Percentiles rank a stretch among this genome's conserved stretches.
phyloP scores from a whole-genome alignment of 129 eudicot species.

The Lactuca sativa region DNA sequence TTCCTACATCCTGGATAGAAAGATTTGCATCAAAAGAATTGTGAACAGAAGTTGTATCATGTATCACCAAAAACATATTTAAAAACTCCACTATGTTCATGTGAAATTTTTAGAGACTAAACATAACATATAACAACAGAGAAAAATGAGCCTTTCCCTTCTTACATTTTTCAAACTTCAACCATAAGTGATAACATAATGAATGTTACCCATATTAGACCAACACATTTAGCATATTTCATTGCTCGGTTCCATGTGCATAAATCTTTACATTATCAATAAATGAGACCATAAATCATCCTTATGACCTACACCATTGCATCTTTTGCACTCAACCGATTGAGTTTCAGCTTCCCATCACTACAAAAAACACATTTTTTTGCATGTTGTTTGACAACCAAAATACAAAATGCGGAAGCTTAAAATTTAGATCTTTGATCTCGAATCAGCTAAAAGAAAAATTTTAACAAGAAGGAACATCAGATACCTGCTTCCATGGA shows the following conservation, averaged over 20 bases:
- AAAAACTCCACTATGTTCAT: conserved; percentile 4
- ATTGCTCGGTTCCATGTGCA: not conserved
- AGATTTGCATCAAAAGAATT: not conserved
- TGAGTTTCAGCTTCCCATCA: conserved; percentile 88
- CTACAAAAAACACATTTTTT: conserved; percentile 92
- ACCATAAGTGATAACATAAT: no score
- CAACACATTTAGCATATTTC: no score
- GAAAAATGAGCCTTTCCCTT: no score
- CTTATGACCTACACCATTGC: conserved; percentile 95
- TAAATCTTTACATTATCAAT: no score
- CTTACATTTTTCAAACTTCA: no score
- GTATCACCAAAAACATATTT: conserved; percentile 8
- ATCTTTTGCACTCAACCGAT: conserved; percentile 87
- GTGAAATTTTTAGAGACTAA: not conserved
- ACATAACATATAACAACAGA: not conserved
- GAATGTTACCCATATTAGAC: no score
- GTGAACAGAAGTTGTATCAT: conserved; percentile 11
- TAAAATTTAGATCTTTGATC: no score
- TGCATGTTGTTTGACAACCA: conserved; percentile 20
- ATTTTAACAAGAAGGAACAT: no score
- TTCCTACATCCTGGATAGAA: not conserved
- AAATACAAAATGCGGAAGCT: no score
- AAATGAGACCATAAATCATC: not conserved
- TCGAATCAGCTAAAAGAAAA: no score
- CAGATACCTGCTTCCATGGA: no score